Conservation (phyloP, 140 eudicot species). For the Senecio squalidus region DNA sequence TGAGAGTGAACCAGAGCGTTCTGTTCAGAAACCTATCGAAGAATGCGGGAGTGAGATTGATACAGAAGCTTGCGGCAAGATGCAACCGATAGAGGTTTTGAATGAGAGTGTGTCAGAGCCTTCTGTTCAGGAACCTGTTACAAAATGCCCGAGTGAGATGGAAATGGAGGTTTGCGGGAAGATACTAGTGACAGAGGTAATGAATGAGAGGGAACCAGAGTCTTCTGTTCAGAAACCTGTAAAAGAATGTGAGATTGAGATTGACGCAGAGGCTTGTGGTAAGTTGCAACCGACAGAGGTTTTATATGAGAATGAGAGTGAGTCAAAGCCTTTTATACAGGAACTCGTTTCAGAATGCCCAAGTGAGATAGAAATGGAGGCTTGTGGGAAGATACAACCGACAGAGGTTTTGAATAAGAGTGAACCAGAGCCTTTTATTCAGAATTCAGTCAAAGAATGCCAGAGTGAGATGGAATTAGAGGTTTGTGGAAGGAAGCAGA, state of each 20-base stretch:
- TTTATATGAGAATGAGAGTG: too few relatives aligned
- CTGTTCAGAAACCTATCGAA: conserved; percentile 11
- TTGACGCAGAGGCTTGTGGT: too few relatives aligned
- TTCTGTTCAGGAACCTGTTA: conserved; percentile 19
- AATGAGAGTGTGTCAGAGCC: conserved; percentile 29
- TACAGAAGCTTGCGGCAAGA: conserved; percentile 28
- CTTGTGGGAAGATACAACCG: conserved; percentile 8
- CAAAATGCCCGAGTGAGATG: conserved; percentile 13
- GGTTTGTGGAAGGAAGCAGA: conserved; percentile 7
- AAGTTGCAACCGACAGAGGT: too few relatives aligned
- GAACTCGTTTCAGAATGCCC: too few relatives aligned
- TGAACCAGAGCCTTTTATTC: conserved; percentile 16
- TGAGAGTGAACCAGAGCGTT: conserved; percentile 17
- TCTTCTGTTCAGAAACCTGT: conserved; percentile 18
- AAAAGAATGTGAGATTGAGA: conserved; percentile 11
- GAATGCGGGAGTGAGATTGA: conserved; percentile 17
- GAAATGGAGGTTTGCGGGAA: conserved; percentile 12
- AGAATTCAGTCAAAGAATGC: conserved; percentile 20
- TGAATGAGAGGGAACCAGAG: conserved; percentile 34
- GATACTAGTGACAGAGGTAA: conserved; percentile 9
- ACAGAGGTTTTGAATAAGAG: conserved; percentile 40
- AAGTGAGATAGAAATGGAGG: conserved; percentile 11
- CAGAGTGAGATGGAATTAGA: conserved; percentile 18
- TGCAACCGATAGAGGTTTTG: conserved; percentile 36
- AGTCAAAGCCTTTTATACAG: too few relatives aligned